A percentile compares a stretch with the other conserved stretches of the same genome.
Evolutionary conservation across 2,329 filamentous ascomycete genomes (phyloP).

Genomic region (Coniochaeta ligniaria): DNA sequence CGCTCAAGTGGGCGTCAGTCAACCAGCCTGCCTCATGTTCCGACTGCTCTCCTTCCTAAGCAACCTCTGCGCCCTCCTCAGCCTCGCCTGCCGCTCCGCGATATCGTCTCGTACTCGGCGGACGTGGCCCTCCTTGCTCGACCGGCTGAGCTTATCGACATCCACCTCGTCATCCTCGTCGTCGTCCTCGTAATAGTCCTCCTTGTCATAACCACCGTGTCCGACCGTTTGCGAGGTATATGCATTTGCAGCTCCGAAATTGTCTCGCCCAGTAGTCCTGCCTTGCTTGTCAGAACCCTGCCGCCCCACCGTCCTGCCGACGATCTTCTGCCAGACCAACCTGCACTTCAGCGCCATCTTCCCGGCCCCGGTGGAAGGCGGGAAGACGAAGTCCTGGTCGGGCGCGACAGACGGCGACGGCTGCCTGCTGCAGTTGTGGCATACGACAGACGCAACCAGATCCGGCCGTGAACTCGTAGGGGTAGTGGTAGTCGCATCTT

Average conservation of each 20-base stretch:
- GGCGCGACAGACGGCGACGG: constrained; percentile 2
- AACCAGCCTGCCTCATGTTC: not conserved
- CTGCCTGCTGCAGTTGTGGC: not conserved
- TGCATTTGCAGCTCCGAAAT: not conserved
- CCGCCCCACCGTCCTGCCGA: not conserved
- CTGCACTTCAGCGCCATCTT: not conserved
- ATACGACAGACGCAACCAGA: not conserved
- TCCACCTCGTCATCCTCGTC: constrained; percentile 16
- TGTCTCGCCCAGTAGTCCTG: not conserved
- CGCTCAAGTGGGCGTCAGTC: not conserved
- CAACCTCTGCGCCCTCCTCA: constrained; percentile 31
- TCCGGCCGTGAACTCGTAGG: not conserved
- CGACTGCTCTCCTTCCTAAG: constrained; percentile 16
- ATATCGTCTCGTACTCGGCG: constrained; percentile 17
- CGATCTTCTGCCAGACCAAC: not conserved
- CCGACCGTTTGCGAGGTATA: not conserved
- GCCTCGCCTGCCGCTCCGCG: constrained; percentile 26
- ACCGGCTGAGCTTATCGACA: constrained; percentile 16
- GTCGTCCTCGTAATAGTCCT: not conserved
- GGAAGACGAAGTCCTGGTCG: not conserved
- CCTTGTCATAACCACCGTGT: not conserved
- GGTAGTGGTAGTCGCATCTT: not conserved
- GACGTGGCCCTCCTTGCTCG: constrained; percentile 4
- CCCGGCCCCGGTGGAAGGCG: not conserved
- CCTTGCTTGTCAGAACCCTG: not conserved